Conservation (phyloP, 768 basidiomycete genomes). For the Mycena amicta region DNA sequence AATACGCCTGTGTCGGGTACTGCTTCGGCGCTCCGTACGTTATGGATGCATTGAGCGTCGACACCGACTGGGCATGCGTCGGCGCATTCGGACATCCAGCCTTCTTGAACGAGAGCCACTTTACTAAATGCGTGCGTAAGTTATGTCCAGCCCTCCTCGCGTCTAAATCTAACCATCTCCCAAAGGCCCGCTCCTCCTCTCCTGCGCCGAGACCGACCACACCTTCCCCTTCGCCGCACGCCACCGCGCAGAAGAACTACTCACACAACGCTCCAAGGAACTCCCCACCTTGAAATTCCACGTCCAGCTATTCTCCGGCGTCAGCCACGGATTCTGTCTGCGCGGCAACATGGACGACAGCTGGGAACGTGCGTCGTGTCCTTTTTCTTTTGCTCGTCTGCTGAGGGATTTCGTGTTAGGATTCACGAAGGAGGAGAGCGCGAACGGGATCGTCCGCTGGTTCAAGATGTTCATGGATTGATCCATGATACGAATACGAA, state of each 20-base stretch:
- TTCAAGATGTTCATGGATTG: conserved; percentile 19
- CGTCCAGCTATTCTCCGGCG: conserved; percentile 45
- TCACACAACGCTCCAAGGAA: conserved; percentile 23
- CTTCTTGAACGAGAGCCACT: conserved; percentile 33
- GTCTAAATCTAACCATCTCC: background rate
- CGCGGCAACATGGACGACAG: conserved; percentile 21
- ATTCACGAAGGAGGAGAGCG: conserved; percentile 23
- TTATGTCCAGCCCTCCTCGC: background rate
- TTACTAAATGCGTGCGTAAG: conserved; percentile 38
- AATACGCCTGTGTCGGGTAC: conserved; percentile 35
- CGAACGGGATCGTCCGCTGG: conserved; percentile 19
- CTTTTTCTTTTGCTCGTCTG: background rate
- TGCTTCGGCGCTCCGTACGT: conserved; percentile 46
- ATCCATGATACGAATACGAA: background rate
- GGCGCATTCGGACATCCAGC: conserved; percentile 46
- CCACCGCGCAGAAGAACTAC: conserved; percentile 43
- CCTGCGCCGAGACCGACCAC: conserved; percentile 45
- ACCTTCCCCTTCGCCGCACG: conserved; percentile 42
- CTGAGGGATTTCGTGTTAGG: conserved; percentile 5
- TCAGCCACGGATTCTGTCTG: conserved; percentile 27
- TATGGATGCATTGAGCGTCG: conserved; percentile 30
- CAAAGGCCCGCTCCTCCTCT: conserved; percentile 38
- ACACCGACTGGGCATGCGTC: conserved; percentile 2
- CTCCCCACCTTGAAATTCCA: conserved; percentile 1
- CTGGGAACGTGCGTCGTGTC: conserved; percentile 18